A percentile compares a stretch with the other conserved stretches of the same genome.
Evolutionary conservation across 257 asterid genomes (phyloP).

Genomic region (Fraxinus quadrangulata): DNA sequence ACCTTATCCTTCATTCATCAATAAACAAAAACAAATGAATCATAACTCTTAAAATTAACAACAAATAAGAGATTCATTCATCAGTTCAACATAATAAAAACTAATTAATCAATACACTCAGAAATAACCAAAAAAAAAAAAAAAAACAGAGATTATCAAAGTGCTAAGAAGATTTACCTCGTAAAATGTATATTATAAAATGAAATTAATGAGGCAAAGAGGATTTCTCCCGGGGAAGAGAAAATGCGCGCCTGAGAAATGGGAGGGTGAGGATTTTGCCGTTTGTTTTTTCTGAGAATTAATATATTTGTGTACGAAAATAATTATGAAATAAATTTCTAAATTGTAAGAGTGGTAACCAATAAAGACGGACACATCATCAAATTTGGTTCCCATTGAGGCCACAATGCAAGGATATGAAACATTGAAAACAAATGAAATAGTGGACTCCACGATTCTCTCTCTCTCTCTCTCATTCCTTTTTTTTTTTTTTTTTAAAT

Average conservation of each 20-base stretch:
- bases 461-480: too few species aligned
- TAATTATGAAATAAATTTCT: not conserved
- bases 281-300: not conserved
- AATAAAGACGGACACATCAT: not conserved
- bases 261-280: not conserved
- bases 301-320: not conserved
- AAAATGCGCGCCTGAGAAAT: constrained; percentile 12
- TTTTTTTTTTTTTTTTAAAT: too few species aligned
- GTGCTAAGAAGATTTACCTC: constrained; percentile 1
- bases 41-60: not conserved
- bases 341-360: too few species aligned
- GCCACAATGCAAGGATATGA: too few species aligned
- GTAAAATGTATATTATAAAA: not conserved
- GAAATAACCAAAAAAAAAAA: not conserved
- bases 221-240: constrained; percentile 15
- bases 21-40: not conserved
- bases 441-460: too few species aligned
- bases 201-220: not conserved
- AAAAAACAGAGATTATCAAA: not conserved
- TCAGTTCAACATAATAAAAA: not conserved
- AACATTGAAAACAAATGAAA: too few species aligned
- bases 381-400: too few species aligned
- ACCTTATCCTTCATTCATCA: constrained; percentile 25
- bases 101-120: not conserved
- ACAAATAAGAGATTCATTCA: not conserved